phyloP scores from a whole-genome alignment of 768 basidiomycete species.

The Boletus patriciae region DNA sequence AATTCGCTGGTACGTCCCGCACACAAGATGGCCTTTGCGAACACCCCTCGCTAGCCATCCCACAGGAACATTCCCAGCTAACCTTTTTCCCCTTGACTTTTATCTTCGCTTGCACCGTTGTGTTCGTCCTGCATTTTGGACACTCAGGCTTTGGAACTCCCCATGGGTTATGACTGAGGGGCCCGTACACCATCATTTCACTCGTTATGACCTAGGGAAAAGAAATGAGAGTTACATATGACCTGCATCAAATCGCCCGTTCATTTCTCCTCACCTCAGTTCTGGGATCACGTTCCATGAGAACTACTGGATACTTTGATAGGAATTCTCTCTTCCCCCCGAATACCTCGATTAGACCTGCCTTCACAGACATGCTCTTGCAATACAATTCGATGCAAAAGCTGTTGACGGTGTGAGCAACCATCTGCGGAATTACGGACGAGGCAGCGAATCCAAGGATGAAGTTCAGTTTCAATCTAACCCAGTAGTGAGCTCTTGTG shows the following conservation, averaged over 20 bases:
- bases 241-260: too few species aligned
- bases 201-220: neutral
- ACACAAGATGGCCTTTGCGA: neutral
- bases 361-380: neutral
- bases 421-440: neutral
- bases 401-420: neutral
- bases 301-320: neutral
- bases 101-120: neutral
- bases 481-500: too few species aligned
- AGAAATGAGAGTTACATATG: too few species aligned
- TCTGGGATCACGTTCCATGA: neutral
- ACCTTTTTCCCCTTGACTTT: neutral
- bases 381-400: neutral
- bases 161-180: constrained; percentile 1
- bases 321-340: neutral
- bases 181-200: neutral
- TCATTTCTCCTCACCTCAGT: neutral
- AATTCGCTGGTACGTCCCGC: neutral
- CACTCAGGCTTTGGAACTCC: constrained; percentile 1
- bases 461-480: neutral
- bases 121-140: neutral
- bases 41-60: neutral
- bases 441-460: neutral
- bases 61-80: neutral
- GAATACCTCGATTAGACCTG: neutral